Conservation (phyloP, 2,329 filamentous ascomycete genomes). For the Monilinia vaccinii-corymbosi region DNA sequence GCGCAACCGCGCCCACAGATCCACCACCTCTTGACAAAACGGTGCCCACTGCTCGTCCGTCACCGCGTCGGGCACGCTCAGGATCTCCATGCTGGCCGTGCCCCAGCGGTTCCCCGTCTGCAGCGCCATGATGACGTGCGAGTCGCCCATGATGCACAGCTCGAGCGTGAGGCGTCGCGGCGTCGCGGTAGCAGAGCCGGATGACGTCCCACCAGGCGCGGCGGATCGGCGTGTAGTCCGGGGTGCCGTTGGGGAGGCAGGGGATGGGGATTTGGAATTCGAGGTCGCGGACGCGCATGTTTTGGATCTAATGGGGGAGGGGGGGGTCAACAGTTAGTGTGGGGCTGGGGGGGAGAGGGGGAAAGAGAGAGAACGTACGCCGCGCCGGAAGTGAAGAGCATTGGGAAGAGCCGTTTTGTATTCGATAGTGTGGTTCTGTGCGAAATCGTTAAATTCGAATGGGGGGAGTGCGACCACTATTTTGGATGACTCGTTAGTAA, state of each 20-base stretch:
- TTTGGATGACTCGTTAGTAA: background rate
- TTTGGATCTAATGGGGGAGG: constrained; percentile 30
- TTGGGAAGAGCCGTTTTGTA: constrained; percentile 37
- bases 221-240: constrained; percentile 36
- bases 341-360: background rate
- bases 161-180: constrained; percentile 34
- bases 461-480: constrained; percentile 8
- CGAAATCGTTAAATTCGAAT: constrained; percentile 15
- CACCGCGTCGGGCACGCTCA: constrained; percentile 34
- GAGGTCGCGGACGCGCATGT: constrained; percentile 37
- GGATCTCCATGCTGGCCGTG: constrained; percentile 36
- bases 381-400: constrained; percentile 39
- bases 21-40: constrained; percentile 35
- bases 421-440: constrained; percentile 18
- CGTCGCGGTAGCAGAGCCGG: constrained; percentile 34
- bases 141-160: constrained; percentile 36
- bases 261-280: constrained; percentile 38
- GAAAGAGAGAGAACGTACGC: constrained; percentile 17
- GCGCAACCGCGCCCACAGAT: constrained; percentile 34
- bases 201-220: constrained; percentile 44
- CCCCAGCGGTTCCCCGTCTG: constrained; percentile 35
- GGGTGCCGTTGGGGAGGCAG: constrained; percentile 20
- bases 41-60: constrained; percentile 32
- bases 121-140: constrained; percentile 36
- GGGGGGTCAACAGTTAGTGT: background rate